Percentiles rank a stretch among this genome's conserved stretches.
These are phyloP conservation scores for Cryoendolithus antarcticus DNA, from an alignment of 2,329 filamentous ascomycete species.

Conservation along the genomic window DNA sequence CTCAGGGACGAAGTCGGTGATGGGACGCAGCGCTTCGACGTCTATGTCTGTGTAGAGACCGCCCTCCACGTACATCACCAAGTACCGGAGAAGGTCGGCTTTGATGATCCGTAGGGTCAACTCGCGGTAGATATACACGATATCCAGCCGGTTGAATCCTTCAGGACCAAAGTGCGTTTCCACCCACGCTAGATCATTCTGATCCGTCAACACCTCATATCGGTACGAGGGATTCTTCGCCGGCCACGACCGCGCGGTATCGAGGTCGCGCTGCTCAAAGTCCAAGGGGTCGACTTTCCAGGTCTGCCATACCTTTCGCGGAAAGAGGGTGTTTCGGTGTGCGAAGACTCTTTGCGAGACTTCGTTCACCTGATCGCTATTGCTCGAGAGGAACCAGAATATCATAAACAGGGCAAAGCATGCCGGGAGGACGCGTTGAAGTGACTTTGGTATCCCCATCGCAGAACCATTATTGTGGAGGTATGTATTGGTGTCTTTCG, in stretches of 20 bases:
- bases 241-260: constrained; percentile 51
- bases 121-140: constrained; percentile 47
- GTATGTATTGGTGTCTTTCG: too few relatives aligned
- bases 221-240: constrained; percentile 53
- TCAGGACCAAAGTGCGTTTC: constrained; percentile 54
- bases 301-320: constrained; percentile 62
- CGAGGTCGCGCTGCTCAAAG: constrained; percentile 52
- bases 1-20: constrained; percentile 49
- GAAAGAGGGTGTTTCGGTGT: constrained; percentile 33
- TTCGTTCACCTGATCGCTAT: too few relatives aligned
- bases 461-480: too few relatives aligned
- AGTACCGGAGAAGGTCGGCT: constrained; percentile 53
- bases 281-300: constrained; percentile 59
- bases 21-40: constrained; percentile 42
- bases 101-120: constrained; percentile 54
- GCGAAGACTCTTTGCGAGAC: constrained; percentile 9
- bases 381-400: neutral
- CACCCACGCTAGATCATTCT: constrained; percentile 54
- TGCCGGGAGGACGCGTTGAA: constrained; percentile 1
- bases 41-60: constrained; percentile 50
- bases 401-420: neutral
- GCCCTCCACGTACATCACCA: constrained; percentile 57
- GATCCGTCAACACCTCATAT: constrained; percentile 58
- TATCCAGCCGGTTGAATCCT: constrained; percentile 56
- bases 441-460: constrained; percentile 2